Evolutionary conservation across 495 filamentous ascomycete species (phyloP).

Genomic region (Lasiosphaeria hispida): DNA sequence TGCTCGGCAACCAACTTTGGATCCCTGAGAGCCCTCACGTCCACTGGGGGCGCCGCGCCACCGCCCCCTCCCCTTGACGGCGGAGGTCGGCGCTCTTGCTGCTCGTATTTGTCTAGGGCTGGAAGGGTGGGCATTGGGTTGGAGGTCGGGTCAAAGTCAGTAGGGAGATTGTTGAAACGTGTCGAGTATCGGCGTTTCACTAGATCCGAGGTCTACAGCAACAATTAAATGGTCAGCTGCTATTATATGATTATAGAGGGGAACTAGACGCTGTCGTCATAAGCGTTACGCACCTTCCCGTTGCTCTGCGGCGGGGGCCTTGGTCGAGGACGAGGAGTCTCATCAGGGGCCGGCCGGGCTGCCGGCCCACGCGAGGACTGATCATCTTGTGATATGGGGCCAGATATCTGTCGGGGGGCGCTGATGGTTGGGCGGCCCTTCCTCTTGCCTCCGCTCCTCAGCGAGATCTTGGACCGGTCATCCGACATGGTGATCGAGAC

Average conservation of each 20-base stretch:
- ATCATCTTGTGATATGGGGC: constrained; percentile 51
- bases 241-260: neutral
- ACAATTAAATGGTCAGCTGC: constrained; percentile 7
- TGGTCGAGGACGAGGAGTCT: constrained; percentile 36
- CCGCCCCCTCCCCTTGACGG: constrained; percentile 48
- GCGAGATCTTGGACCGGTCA: constrained; percentile 73
- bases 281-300: constrained; percentile 34
- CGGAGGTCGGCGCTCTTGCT: constrained; percentile 44
- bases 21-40: constrained; percentile 73
- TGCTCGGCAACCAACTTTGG: constrained; percentile 71
- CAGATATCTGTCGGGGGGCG: constrained; percentile 77
- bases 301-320: constrained; percentile 42
- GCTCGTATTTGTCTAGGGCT: constrained; percentile 50
- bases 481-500: constrained; percentile 54
- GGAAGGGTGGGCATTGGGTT: constrained; percentile 68
- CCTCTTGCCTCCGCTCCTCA: constrained; percentile 75
- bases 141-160: constrained; percentile 60
- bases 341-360: constrained; percentile 31
- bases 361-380: constrained; percentile 32
- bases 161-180: constrained; percentile 72
- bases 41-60: constrained; percentile 49
- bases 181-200: constrained; percentile 94
- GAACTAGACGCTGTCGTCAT: neutral
- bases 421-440: constrained; percentile 75
- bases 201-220: constrained; percentile 72